Evolutionary conservation across 148 eudicot genomes (phyloP).

Genomic region (Rhododendron williamsianum): DNA sequence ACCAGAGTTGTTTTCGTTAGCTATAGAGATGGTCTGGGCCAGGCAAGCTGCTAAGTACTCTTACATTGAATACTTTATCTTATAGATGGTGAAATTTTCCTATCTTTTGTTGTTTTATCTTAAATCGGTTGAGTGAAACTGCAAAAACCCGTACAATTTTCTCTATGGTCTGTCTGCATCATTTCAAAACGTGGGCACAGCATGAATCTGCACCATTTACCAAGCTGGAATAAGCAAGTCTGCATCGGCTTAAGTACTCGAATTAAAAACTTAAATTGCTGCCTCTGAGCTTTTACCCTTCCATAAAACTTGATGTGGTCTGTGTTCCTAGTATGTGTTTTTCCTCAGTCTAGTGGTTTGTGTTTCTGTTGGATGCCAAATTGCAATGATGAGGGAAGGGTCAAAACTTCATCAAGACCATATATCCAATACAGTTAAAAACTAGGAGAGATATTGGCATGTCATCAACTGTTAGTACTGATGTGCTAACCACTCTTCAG

Average conservation of each 20-base stretch:
- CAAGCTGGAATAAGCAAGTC: background rate
- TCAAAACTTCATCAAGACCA: background rate
- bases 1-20: constrained; percentile 55
- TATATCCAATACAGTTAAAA: background rate
- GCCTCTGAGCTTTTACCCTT: background rate
- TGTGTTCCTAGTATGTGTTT: background rate
- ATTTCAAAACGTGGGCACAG: background rate
- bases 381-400: background rate
- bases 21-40: constrained; percentile 45
- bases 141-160: background rate
- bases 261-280: background rate
- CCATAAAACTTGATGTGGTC: background rate
- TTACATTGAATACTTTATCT: background rate
- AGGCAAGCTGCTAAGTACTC: constrained; percentile 36
- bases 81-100: background rate
- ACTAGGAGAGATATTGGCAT: background rate
- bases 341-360: background rate
- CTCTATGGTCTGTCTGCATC: background rate
- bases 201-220: background rate
- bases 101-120: background rate
- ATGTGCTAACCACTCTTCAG: constrained; percentile 1
- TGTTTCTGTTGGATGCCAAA: constrained; percentile 3
- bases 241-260: background rate
- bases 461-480: background rate
- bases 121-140: background rate